Evolutionary conservation across 176 grass and related monocot species (phyloP).

Genomic region (Raddia guianensis): DNA sequence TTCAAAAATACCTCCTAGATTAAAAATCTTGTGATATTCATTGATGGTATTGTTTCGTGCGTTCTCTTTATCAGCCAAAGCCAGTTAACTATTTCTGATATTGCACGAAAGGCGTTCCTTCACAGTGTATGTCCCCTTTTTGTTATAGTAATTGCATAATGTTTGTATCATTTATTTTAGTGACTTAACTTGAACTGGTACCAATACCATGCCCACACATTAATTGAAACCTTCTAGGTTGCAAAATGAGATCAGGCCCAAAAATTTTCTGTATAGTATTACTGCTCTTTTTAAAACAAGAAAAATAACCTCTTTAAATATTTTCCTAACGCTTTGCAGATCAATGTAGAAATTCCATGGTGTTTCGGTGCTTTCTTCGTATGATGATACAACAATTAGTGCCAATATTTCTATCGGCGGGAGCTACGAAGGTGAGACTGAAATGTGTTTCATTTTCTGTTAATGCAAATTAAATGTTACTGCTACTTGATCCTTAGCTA

Average conservation of each 20-base stretch:
- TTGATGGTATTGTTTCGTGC: constrained; percentile 36
- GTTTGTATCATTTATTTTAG: constrained; percentile 23
- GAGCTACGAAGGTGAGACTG: no score
- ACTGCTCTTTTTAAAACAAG: not conserved
- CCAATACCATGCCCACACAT: not conserved
- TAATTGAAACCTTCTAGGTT: constrained; percentile 29
- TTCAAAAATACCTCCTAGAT: not conserved
- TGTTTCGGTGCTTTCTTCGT: no score
- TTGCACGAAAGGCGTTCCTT: constrained; percentile 98
- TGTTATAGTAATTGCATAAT: constrained; percentile 14
- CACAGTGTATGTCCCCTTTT: constrained; percentile 77
- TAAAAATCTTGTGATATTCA: constrained; percentile 25
- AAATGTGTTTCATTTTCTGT: no score
- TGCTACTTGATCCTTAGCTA: no score
- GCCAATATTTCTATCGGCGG: no score
- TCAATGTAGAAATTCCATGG: no score
- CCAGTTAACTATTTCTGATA: constrained; percentile 96
- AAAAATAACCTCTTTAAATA: constrained; percentile 15
- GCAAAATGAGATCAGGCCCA: not conserved
- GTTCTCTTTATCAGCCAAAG: constrained; percentile 72
- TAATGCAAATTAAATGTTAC: no score
- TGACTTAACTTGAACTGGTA: constrained; percentile 25
- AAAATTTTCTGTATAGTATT: not conserved
- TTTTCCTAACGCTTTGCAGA: no score
- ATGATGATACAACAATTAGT: no score